These are phyloP conservation scores for Aspergillus taichungensis DNA, from an alignment of 495 filamentous ascomycete genomes.

Conservation along the genomic window DNA sequence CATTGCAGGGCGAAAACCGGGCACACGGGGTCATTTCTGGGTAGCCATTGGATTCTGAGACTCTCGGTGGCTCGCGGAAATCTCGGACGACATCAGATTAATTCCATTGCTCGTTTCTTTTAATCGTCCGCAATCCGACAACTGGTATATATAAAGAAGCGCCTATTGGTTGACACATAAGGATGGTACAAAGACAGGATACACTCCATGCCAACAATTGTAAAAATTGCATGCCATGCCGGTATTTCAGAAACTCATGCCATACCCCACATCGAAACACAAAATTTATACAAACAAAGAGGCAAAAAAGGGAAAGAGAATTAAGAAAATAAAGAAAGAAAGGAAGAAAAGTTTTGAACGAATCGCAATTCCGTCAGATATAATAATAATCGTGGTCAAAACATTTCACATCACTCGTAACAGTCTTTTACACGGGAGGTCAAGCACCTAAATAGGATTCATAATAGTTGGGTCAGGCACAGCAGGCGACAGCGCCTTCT, in stretches of 20 bases:
- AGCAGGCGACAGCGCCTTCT: constrained; percentile 15
- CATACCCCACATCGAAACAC: background rate
- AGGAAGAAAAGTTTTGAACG: background rate
- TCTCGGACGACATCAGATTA: no score
- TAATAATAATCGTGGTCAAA: constrained; percentile 1
- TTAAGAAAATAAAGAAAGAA: background rate
- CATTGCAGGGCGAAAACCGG: no score
- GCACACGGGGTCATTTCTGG: no score
- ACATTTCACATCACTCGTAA: constrained; percentile 1
- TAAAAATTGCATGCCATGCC: background rate
- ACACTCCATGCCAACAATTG: no score
- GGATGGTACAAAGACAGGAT: no score
- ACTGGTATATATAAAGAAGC: no score
- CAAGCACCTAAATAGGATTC: constrained; percentile 27
- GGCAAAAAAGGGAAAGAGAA: background rate
- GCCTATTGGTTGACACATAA: no score
- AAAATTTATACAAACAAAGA: background rate
- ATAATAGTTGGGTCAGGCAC: constrained; percentile 31
- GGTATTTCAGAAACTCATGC: background rate
- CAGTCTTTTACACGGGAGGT: constrained; percentile 5
- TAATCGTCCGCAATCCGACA: no score
- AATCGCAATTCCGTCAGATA: constrained; percentile 4
- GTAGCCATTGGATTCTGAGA: no score
- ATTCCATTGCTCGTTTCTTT: no score
- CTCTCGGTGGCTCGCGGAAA: no score